A percentile compares a stretch with the other conserved stretches of the same genome.
Conservation (phyloP, 2,329 filamentous ascomycete genomes). For the Mycosphaerella sp. region DNA sequence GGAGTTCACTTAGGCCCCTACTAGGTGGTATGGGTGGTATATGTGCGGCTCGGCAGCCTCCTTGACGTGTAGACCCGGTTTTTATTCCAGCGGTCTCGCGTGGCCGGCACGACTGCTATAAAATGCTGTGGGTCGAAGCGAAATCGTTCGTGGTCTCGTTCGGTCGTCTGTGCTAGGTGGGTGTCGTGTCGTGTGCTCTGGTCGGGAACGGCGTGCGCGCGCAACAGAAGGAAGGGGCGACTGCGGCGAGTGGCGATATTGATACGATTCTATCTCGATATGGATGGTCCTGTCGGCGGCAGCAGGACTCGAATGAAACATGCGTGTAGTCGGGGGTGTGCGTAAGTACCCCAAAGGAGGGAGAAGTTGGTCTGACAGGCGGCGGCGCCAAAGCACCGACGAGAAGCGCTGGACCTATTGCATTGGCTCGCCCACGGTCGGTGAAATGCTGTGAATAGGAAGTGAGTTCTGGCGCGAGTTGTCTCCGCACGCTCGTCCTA, state of each 20-base stretch:
- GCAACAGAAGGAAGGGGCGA: not conserved
- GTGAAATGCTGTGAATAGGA: not conserved
- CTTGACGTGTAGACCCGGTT: not conserved
- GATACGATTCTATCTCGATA: not conserved
- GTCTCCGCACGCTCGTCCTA: not conserved
- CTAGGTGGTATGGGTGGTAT: not conserved
- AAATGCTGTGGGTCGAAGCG: not conserved
- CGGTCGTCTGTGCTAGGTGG: conserved; percentile 1
- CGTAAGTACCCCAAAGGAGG: not conserved
- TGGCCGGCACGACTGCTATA: not conserved
- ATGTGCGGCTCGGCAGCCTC: conserved; percentile 1
- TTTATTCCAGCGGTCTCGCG: not conserved
- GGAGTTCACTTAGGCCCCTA: not conserved
- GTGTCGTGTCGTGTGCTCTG: not conserved
- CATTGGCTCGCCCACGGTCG: conserved; percentile 1
- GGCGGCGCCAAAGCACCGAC: conserved; percentile 9
- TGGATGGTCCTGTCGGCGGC: conserved; percentile 1
- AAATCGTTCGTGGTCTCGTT: conserved; percentile 11
- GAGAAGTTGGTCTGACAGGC: conserved; percentile 4
- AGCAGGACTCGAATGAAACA: not conserved
- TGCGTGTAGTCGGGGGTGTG: conserved; percentile 2
- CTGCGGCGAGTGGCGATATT: not conserved
- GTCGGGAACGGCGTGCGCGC: not conserved
- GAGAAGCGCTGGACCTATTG: conserved; percentile 5
- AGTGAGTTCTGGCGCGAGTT: not conserved